Percentiles rank a stretch among this genome's conserved stretches.
Conservation (phyloP, 768 basidiomycete genomes). For the Auriscalpium orientale region DNA sequence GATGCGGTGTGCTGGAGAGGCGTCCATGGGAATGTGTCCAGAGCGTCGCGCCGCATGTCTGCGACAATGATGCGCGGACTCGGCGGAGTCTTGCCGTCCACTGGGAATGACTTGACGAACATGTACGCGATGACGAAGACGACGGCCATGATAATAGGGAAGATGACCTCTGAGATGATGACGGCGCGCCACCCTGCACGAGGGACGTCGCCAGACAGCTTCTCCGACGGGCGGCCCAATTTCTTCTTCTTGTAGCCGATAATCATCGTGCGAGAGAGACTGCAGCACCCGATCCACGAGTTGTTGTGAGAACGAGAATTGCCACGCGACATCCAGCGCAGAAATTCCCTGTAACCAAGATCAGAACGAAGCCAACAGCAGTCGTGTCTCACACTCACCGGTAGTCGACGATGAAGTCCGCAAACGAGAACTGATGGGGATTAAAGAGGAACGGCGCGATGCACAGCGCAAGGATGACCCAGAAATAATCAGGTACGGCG, state of each 20-base stretch:
- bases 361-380: background rate
- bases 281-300: constrained; percentile 99
- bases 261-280: constrained; percentile 92
- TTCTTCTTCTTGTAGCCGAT: constrained; percentile 99
- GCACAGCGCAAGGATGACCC: constrained; percentile 88
- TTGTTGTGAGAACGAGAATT: constrained; percentile 97
- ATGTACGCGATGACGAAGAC: constrained; percentile 86
- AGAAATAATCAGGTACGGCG: constrained; percentile 95
- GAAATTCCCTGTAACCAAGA: constrained; percentile 64
- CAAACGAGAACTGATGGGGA: constrained; percentile 97
- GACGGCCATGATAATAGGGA: constrained; percentile 78
- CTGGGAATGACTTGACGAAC: constrained; percentile 86
- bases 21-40: no score
- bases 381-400: constrained; percentile 39
- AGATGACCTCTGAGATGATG: constrained; percentile 78
- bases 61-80: constrained; percentile 36
- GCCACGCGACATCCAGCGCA: constrained; percentile 98
- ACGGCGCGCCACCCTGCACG: constrained; percentile 91
- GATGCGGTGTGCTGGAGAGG: no score
- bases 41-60: no score
- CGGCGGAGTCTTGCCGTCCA: constrained; percentile 55
- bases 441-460: constrained; percentile 98
- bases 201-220: constrained; percentile 91
- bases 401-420: constrained; percentile 96
- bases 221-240: constrained; percentile 94